Base-by-base conservation (phyloP, 225 moss, liverwort and hornwort genomes). In the Bryum argenteum region DNA sequence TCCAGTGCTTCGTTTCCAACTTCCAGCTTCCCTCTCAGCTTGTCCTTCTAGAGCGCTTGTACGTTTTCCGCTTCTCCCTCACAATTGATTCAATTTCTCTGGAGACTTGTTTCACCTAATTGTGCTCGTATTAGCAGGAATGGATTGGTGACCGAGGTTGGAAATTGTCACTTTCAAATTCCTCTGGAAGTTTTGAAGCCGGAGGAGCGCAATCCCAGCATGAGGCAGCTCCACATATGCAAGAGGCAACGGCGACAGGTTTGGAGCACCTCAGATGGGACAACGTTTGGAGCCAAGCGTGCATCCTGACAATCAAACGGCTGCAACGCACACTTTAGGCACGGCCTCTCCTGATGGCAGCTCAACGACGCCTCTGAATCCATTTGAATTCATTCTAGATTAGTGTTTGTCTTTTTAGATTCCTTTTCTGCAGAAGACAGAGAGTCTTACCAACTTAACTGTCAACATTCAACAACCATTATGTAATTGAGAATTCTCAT, bases 31-130 rank as follows among this genome's bases (percentile, higher is more conserved):
- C 91, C 13, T 86, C 89, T 16, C 97, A 98, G 94, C 89, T 91
- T 63, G 88, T 94, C 24, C 89, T 98, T 63, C 89, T 98, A 8
- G 97, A 98, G 38, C 97, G 97, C 75, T 52, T 98, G 96, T 84
- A 39, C 9, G 66, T 56, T 1, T 20, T 39, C 37, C 3, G 6
- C 18, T 59, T 19, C 20, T 63, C 37, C 9, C 52, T n/a, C 23
- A 6, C 28, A 6, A 9, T 48, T 11, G 3, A 23, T 3, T 26
- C 14, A 37, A 1, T 58, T 48, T 20, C 7, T 14, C 60, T 62
- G 40, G 21, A 72, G 54, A 53, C 48, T 0, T 15, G 8, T 50
- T 71, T 23, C 2, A 14, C 20, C 38, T 4, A 14, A 48, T 21
- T 66, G 2, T 28, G 1, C n/a, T 68, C 39, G 11, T 45, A 10